Evolutionary conservation across 176 grass and related monocot genomes (phyloP).

Genomic region (Bolboschoenus planiculmis): DNA sequence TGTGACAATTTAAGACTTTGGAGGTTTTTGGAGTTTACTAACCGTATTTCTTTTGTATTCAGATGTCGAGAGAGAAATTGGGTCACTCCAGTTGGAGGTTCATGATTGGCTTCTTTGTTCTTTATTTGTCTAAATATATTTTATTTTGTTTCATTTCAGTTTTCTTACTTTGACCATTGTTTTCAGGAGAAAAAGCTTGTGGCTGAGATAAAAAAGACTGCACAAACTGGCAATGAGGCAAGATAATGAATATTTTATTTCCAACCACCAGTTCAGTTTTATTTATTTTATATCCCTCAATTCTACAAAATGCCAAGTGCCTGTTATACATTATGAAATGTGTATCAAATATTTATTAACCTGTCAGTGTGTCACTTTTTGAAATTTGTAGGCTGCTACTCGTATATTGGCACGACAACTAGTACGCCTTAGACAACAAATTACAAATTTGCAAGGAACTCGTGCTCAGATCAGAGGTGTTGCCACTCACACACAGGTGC

Average conservation of each 20-base stretch:
- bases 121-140: conserved; percentile 10
- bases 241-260: conserved; percentile 16
- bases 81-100: conserved; percentile 89
- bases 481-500: conserved; percentile 91
- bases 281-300: not conserved
- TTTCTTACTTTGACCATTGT: conserved; percentile 22
- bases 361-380: not conserved
- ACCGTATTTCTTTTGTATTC: conserved; percentile 18
- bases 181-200: conserved; percentile 96
- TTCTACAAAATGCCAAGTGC: not conserved
- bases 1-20: conserved; percentile 2
- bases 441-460: conserved; percentile 89
- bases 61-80: conserved; percentile 95
- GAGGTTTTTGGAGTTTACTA: conserved; percentile 14
- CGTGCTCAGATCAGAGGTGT: conserved; percentile 92
- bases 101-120: not conserved
- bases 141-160: conserved; percentile 22
- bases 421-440: conserved; percentile 92
- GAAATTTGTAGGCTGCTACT: conserved; percentile 64
- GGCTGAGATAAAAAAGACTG: conserved; percentile 94
- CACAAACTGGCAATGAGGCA: conserved; percentile 96
- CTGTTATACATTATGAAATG: not conserved
- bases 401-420: conserved; percentile 94
- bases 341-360: not conserved
- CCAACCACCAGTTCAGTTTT: not conserved